phyloP scores from a whole-genome alignment of 1,139 yeast species.

The Eremothecium sinecaudum region DNA sequence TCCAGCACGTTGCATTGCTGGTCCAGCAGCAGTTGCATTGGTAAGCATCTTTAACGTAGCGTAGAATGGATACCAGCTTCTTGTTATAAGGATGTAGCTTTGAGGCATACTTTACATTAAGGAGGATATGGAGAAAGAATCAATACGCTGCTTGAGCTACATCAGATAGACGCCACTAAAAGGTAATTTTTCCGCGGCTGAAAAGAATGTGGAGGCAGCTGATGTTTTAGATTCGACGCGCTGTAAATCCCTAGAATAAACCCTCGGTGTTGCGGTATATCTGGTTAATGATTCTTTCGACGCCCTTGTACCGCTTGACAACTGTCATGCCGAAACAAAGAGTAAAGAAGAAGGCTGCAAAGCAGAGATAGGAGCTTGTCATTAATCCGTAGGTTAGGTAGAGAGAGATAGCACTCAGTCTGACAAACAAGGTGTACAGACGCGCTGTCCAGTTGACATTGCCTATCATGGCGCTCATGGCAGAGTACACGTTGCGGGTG shows the following conservation, averaged over 20 bases:
- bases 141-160: too few species aligned
- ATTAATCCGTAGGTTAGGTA: conserved; percentile 24
- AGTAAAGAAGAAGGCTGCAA: conserved; percentile 25
- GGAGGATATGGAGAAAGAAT: too few species aligned
- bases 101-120: too few species aligned
- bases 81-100: too few species aligned
- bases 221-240: too few species aligned
- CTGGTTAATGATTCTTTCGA: conserved; percentile 13
- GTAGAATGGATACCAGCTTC: too few species aligned
- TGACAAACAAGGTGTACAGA: conserved; percentile 8
- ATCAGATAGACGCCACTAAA: too few species aligned
- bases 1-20: too few species aligned
- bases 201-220: too few species aligned
- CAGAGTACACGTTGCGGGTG: conserved; percentile 16
- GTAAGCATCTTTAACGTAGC: too few species aligned
- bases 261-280: conserved; percentile 9
- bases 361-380: conserved; percentile 23
- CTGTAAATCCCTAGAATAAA: conserved; percentile 6
- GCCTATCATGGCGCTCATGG: conserved; percentile 7
- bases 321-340: conserved; percentile 24
- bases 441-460: conserved; percentile 7
- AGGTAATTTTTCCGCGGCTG: too few species aligned
- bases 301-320: conserved; percentile 22
- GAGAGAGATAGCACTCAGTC: conserved; percentile 10
- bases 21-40: too few species aligned